A percentile compares a stretch with the other conserved stretches of the same genome.
Conservation (phyloP, 225 moss, liverwort and hornwort genomes). For the Polytrichum commune region DNA sequence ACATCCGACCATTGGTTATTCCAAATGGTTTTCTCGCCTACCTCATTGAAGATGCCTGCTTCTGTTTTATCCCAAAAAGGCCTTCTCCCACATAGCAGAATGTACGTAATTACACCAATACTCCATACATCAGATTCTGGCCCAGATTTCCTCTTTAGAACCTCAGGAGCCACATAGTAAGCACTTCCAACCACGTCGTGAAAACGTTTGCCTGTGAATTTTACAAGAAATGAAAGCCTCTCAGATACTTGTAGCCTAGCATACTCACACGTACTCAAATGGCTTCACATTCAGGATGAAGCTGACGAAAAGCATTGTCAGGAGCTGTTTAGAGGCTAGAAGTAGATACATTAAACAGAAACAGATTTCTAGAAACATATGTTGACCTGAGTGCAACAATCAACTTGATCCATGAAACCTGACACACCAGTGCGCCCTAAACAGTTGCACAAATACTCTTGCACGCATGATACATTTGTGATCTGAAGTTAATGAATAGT, state of each 20-base stretch:
- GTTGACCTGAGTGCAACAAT: too few relatives aligned
- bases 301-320: too few relatives aligned
- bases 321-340: too few relatives aligned
- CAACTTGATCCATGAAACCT: too few relatives aligned
- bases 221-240: not conserved
- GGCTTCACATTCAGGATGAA: not conserved
- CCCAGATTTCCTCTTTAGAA: slow-evolving; percentile 82
- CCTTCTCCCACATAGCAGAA: slow-evolving; percentile 87
- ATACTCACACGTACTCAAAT: not conserved
- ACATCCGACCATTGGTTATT: not conserved
- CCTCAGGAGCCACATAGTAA: slow-evolving; percentile 98
- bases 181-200: slow-evolving; percentile 98
- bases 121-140: slow-evolving; percentile 99
- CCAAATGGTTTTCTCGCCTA: slow-evolving; percentile 18
- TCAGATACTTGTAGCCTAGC: not conserved
- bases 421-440: too few relatives aligned
- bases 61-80: slow-evolving; percentile 99
- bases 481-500: too few relatives aligned
- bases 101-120: slow-evolving; percentile 94
- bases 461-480: too few relatives aligned
- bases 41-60: slow-evolving; percentile 91
- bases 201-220: slow-evolving; percentile 63
- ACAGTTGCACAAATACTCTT: too few relatives aligned
- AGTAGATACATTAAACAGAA: too few relatives aligned
- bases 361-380: too few relatives aligned